Evolutionary conservation across 2,329 filamentous ascomycete genomes (phyloP), one percentile per base, ranked within the genome.

Genomic region (Ophiostoma sp.): DNA sequence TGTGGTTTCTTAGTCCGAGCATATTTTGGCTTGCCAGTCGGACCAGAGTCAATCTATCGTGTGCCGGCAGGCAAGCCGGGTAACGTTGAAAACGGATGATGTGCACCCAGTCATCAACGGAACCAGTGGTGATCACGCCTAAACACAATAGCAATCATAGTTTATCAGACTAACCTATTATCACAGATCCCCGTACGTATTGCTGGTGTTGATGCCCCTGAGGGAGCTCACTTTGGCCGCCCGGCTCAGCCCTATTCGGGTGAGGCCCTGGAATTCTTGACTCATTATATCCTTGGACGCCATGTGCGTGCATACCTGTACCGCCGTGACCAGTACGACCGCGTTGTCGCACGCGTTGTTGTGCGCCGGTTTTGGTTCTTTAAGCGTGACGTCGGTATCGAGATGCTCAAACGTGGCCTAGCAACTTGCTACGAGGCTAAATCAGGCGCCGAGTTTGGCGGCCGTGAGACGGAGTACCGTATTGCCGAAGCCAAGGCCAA

Each of bases 401-500:
- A 96, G 79, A 96, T 99, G 94, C 80, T 99, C 72, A 91, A 88
- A 80, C 84, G 82, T 31, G 95, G 95, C 0, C 81, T 96, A 73
- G 95, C 94, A 57, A 97, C 93, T 2, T 90, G 95, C 3, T 99
- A 98, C 78, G 95, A 98, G 80, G 94, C 93, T 36, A 98, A 96
- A 80, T 86, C 84, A 5, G 95, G 94, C 3, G 90, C 87, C 27
- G 95, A 98, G 77, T 99, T 95, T 83, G 95, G 95, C 33, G 87
- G 89, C 60, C 82, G 86, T 70, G 86, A 89, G 75, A 80, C 82
- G 67, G 79, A 84, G 72, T 94, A 94, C 77, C 84, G 87, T 73
- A 84, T 82, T 72, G 88, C 88, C 6, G 89, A 94, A 80, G 84
- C 82, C 66, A 82, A 82, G 78, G 91, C 92, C 3, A 92, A 88